A percentile compares a stretch with the other conserved stretches of the same genome.
phyloP scores from a whole-genome alignment of 225 moss, liverwort and hornwort species.

The Takakia lepidozioides region DNA sequence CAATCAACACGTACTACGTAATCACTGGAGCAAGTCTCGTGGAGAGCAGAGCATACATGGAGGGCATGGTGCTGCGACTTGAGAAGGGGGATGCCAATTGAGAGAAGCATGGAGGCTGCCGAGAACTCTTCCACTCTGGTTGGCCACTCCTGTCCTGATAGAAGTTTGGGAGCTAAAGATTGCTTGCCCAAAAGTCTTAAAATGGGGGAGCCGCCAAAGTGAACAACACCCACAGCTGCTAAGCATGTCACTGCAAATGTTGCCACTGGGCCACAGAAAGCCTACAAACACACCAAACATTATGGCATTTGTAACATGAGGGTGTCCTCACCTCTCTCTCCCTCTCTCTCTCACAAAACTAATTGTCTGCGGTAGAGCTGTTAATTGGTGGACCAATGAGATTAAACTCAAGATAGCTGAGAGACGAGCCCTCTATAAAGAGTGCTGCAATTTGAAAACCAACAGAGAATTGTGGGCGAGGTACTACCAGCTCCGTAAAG shows the following conservation, averaged over 20 bases:
- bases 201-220: constrained; percentile 28
- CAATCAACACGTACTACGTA: neutral
- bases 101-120: constrained; percentile 64
- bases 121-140: constrained; percentile 50
- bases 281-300: constrained; percentile 30
- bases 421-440: too few relatives aligned
- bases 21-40: neutral
- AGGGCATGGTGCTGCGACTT: constrained; percentile 39
- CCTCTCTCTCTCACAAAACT: too few relatives aligned
- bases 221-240: constrained; percentile 60
- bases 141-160: constrained; percentile 22
- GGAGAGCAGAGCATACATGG: constrained; percentile 31
- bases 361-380: too few relatives aligned
- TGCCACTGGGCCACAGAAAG: constrained; percentile 66
- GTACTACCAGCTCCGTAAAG: too few relatives aligned
- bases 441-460: too few relatives aligned
- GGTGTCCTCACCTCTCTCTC: too few relatives aligned
- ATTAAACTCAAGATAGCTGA: too few relatives aligned
- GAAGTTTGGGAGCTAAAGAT: constrained; percentile 6
- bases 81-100: constrained; percentile 72
- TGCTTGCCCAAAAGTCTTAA: constrained; percentile 19
- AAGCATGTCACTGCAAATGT: constrained; percentile 63
- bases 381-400: too few relatives aligned
- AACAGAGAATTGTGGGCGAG: too few relatives aligned
- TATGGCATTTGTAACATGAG: too few relatives aligned